These are phyloP conservation scores for Fusarium penzigii DNA, from an alignment of 2,329 filamentous ascomycete genomes.

Conservation along the genomic window DNA sequence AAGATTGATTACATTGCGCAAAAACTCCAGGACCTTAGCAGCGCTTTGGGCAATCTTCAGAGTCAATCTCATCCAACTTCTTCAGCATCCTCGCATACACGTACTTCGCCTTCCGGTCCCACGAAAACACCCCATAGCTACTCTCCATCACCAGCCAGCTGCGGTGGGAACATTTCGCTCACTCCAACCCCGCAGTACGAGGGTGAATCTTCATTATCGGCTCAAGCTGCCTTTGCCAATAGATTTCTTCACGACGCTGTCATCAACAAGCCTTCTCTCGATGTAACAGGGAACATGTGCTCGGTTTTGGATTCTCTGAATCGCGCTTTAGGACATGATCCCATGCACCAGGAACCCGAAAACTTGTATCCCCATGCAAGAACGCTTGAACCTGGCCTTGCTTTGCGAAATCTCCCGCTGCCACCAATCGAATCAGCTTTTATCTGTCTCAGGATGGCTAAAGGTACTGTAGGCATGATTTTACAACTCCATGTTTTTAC, in stretches of 20 bases:
- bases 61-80: too few species aligned
- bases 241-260: conserved; percentile 57
- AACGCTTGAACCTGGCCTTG: conserved; percentile 45
- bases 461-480: conserved; percentile 34
- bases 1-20: too few species aligned
- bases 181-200: conserved; percentile 44
- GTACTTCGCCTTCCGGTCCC: too few species aligned
- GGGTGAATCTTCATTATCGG: conserved; percentile 49
- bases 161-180: conserved; percentile 32
- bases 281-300: conserved; percentile 52
- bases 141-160: conserved; percentile 9
- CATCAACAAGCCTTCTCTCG: conserved; percentile 46
- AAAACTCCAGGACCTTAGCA: too few species aligned
- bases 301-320: conserved; percentile 51
- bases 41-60: too few species aligned
- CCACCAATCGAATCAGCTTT: conserved; percentile 53
- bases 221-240: conserved; percentile 55
- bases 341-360: conserved; percentile 38
- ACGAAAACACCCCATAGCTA: too few species aligned
- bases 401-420: conserved; percentile 51
- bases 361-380: conserved; percentile 47
- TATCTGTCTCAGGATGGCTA: conserved; percentile 50
- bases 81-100: too few species aligned
- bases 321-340: conserved; percentile 48
- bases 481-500: background rate